Percentiles rank a stretch among this genome's conserved stretches.
Conservation (phyloP, 2,329 filamentous ascomycete genomes). For the Zarea fungicola region DNA sequence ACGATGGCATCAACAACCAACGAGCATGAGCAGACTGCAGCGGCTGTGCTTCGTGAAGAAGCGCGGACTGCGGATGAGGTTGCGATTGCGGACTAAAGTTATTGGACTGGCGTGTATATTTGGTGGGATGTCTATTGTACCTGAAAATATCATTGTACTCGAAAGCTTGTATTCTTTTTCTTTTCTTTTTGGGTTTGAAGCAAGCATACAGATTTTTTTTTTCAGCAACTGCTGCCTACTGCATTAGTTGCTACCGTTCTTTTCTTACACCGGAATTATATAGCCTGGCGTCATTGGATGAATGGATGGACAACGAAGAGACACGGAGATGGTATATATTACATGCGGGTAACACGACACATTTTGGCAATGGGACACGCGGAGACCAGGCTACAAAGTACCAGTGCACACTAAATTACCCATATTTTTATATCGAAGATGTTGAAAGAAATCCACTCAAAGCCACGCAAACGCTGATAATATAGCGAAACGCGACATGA, state of each 20-base stretch:
- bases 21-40: slow-evolving; percentile 23
- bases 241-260: not conserved
- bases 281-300: slow-evolving; percentile 10
- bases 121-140: not conserved
- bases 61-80: slow-evolving; percentile 30
- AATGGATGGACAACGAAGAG: not conserved
- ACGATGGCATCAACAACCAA: too few species aligned
- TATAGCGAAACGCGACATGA: too few species aligned
- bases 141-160: slow-evolving; percentile 1
- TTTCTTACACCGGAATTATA: not conserved
- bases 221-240: not conserved
- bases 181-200: not conserved
- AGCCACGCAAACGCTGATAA: too few species aligned
- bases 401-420: too few species aligned
- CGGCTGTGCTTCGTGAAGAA: slow-evolving; percentile 10
- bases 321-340: not conserved
- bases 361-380: too few species aligned
- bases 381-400: too few species aligned
- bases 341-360: too few species aligned
- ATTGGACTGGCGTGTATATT: not conserved
- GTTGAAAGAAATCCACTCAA: too few species aligned
- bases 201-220: too few species aligned
- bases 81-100: slow-evolving; percentile 35
- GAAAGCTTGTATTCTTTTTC: not conserved
- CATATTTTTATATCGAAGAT: too few species aligned